phyloP scores from a whole-genome alignment of 2,329 filamentous ascomycete species.

The Fusarium falciforme region DNA sequence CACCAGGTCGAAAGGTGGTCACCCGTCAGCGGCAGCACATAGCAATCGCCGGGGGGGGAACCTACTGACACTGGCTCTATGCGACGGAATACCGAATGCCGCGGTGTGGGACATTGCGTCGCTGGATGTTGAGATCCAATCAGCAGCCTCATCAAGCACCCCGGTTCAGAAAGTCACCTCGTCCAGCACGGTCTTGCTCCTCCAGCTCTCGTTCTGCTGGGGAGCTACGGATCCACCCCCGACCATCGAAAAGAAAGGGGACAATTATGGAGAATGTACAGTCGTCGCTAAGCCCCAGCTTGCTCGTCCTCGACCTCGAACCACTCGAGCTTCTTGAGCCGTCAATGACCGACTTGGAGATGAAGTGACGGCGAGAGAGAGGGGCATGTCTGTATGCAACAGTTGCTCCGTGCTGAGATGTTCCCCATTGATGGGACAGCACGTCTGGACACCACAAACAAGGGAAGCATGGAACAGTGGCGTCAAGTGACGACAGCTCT shows the following conservation, averaged over 20 bases:
- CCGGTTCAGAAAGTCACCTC: constrained; percentile 10
- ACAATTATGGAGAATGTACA: constrained; percentile 11
- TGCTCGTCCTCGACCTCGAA: constrained; percentile 3
- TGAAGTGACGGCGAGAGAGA: background rate
- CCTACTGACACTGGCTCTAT: background rate
- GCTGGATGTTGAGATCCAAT: constrained; percentile 37
- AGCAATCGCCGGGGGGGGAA: constrained; percentile 9
- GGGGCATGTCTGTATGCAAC: background rate
- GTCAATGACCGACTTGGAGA: constrained; percentile 11
- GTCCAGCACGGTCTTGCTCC: background rate
- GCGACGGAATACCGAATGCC: constrained; percentile 36
- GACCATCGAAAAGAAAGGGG: constrained; percentile 16
- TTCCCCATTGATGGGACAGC: constrained; percentile 10
- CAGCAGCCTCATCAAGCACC: background rate
- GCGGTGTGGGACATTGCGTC: constrained; percentile 25
- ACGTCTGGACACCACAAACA: background rate
- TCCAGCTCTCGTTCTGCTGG: constrained; percentile 22
- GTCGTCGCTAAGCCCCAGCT: constrained; percentile 13
- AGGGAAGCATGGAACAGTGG: constrained; percentile 26
- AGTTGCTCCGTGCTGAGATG: constrained; percentile 15
- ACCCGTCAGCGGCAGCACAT: background rate
- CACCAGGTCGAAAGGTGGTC: background rate
- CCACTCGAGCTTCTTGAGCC: constrained; percentile 23
- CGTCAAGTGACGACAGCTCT: constrained; percentile 11
- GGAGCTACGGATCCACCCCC: constrained; percentile 18